Base-by-base conservation (phyloP, 2,329 filamentous ascomycete genomes). In the Alternaria sp. region DNA sequence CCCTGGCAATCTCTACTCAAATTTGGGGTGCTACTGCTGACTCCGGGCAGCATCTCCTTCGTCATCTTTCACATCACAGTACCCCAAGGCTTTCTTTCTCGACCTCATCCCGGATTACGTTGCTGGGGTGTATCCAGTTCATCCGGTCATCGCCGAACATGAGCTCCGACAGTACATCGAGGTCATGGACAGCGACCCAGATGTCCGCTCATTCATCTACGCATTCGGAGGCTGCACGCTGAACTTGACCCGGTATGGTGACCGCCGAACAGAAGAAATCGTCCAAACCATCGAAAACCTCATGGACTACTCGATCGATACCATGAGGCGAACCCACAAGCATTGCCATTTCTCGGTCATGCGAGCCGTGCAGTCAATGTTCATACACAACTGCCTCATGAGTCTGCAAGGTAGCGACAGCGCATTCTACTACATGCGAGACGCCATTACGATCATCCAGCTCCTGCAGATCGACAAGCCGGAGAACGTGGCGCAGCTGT, bases 301-400 rank as follows among this genome's bases (percentile, higher is more conserved):
- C 5, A 73, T 77, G 69, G 73, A 78, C 52, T 68, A 77, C 59
- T 66, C 82, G 65, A 73, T 80, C 72, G 62, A 78, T 70, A 67
- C 76, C 7, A 77, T 80, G 12, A 73, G 79, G 10, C 79, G 81
- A n/a, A 67, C 81, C 2, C 69, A 73, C 12, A 76, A 78, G 6
- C 79, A 81, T n/a, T 77, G 81, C 4, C 77, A 78, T 2, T 78
- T 82, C 11, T 82, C 81, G 0, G 78, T 85, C 30, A 81, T 83
- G 61, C 79, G 82, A 40, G 80, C 84, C 13, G 83, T 86, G 79
- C 84, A 83, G n/a, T 83, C 81, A 43, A 77, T 87, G 47, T 87
- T 85, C 64, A 80, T 86, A 36, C 83, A 87, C 67, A 86, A 86
- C 62, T 84, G 81, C 68, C 79, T 84, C 43, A 83, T 86, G 81